A percentile compares a stretch with the other conserved stretches of the same genome.
These are phyloP conservation scores for Ophiostoma ips DNA, from an alignment of 2,329 filamentous ascomycete genomes.

Conservation along the genomic window DNA sequence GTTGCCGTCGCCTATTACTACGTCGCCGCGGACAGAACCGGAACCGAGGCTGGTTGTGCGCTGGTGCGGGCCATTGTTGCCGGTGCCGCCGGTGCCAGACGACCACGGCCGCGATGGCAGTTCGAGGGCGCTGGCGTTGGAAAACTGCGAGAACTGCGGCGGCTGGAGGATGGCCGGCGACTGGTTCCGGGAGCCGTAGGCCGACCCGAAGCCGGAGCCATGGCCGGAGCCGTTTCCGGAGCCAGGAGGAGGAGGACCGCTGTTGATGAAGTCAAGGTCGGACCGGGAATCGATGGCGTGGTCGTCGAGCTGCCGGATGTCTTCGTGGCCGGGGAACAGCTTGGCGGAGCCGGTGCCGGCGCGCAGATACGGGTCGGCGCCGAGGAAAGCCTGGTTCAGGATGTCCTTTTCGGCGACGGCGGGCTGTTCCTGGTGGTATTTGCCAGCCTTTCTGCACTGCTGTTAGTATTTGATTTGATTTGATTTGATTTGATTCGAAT, in stretches of 20 bases:
- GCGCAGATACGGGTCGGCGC: conserved; percentile 24
- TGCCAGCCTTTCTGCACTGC: conserved; percentile 18
- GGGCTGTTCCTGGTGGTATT: conserved; percentile 5
- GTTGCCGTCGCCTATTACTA: no score
- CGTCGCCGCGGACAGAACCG: no score
- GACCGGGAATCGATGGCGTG: conserved; percentile 17
- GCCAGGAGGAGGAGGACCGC: no score
- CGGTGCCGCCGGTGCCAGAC: not conserved
- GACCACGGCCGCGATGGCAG: conserved; percentile 18
- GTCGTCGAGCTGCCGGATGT: conserved; percentile 20
- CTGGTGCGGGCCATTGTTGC: not conserved
- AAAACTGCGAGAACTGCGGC: conserved; percentile 12
- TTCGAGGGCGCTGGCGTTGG: conserved; percentile 30
- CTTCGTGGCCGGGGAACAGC: conserved; percentile 15
- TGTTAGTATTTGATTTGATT: not conserved
- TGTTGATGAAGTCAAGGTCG: not conserved
- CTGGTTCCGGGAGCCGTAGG: not conserved
- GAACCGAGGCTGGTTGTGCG: not conserved
- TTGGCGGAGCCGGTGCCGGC: conserved; percentile 7
- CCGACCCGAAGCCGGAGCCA: conserved; percentile 9
- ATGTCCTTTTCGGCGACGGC: conserved; percentile 18
- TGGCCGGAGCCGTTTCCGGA: not conserved
- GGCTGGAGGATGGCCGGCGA: conserved; percentile 11
- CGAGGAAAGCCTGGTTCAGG: conserved; percentile 21
- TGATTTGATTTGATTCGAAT: no score